These are phyloP conservation scores for Saxophila tyrrhenica DNA, from an alignment of 495 filamentous ascomycete genomes.

Conservation along the genomic window DNA sequence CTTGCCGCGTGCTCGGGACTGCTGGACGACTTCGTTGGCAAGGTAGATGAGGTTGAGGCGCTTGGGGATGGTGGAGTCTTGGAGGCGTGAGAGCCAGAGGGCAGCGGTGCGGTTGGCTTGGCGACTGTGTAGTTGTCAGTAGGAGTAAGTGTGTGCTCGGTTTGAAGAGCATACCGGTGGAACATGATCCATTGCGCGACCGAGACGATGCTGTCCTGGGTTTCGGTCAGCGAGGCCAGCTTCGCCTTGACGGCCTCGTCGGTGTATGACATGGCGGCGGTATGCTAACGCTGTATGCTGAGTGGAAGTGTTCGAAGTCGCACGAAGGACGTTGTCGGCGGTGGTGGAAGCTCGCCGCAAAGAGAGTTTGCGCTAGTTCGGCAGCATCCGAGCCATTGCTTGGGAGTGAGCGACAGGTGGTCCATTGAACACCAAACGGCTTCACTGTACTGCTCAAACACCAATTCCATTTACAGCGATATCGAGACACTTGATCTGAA, in stretches of 20 bases:
- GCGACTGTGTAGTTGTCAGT: constrained; percentile 43
- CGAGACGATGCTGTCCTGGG: constrained; percentile 87
- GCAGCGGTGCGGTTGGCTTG: constrained; percentile 80
- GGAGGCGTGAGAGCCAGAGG: constrained; percentile 79
- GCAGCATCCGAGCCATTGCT: background rate
- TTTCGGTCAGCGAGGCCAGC: constrained; percentile 88
- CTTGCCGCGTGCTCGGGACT: constrained; percentile 81
- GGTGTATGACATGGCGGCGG: constrained; percentile 83
- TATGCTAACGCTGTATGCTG: constrained; percentile 53
- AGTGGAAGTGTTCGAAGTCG: background rate
- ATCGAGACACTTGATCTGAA: too few relatives aligned
- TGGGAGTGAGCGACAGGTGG: background rate
- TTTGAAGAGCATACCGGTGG: constrained; percentile 51
- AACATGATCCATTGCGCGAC: constrained; percentile 99
- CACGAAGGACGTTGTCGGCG: too few relatives aligned
- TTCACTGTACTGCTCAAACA: background rate
- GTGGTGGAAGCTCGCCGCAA: too few relatives aligned
- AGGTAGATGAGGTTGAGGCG: constrained; percentile 87
- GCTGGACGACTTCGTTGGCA: constrained; percentile 93
- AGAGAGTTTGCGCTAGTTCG: background rate
- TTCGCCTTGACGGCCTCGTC: constrained; percentile 89
- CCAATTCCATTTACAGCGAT: too few relatives aligned
- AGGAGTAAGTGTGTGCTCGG: background rate
- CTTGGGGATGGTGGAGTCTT: constrained; percentile 71
- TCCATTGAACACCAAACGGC: background rate